These are phyloP conservation scores for Chlorella variabilis DNA, from an alignment of 163 green algal species.

Conservation along the genomic window DNA sequence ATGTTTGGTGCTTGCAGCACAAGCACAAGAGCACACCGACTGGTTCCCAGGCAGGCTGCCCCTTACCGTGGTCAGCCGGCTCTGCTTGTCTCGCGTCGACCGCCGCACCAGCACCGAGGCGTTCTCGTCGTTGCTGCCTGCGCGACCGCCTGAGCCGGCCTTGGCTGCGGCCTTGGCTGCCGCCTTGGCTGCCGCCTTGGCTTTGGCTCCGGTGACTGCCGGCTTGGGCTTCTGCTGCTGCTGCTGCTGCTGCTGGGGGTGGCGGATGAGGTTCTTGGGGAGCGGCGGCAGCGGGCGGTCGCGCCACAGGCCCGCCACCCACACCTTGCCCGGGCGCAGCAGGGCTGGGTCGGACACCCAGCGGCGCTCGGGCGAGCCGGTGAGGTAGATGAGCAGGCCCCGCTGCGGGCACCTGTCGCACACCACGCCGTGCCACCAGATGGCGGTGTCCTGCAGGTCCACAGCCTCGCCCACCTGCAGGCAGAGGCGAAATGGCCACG, in stretches of 20 bases:
- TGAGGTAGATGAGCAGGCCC: slow-evolving; percentile 45
- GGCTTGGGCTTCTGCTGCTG: neutral
- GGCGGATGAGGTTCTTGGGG: neutral
- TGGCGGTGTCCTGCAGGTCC: slow-evolving; percentile 39
- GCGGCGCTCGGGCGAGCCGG: slow-evolving; percentile 4
- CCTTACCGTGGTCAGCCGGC: slow-evolving; percentile 41
- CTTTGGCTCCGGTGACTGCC: neutral
- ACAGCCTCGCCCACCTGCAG: slow-evolving; percentile 45
- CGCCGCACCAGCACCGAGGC: slow-evolving; percentile 32
- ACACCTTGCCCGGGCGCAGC: slow-evolving; percentile 3
- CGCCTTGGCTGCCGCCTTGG: neutral
- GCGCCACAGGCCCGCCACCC: neutral
- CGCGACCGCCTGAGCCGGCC: neutral
- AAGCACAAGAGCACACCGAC: no score
- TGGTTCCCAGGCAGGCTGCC: neutral
- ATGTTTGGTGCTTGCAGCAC: no score
- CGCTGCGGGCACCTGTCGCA: neutral
- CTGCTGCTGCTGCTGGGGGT: slow-evolving; percentile 8
- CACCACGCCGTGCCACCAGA: slow-evolving; percentile 56
- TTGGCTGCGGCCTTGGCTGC: neutral
- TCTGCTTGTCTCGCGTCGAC: slow-evolving; percentile 43
- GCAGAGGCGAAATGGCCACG: neutral
- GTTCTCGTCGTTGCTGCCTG: neutral
- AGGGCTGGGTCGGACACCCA: neutral
- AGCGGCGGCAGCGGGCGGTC: neutral